phyloP scores from a whole-genome alignment of 2,329 filamentous ascomycete species.

The Neonectria ditissima region DNA sequence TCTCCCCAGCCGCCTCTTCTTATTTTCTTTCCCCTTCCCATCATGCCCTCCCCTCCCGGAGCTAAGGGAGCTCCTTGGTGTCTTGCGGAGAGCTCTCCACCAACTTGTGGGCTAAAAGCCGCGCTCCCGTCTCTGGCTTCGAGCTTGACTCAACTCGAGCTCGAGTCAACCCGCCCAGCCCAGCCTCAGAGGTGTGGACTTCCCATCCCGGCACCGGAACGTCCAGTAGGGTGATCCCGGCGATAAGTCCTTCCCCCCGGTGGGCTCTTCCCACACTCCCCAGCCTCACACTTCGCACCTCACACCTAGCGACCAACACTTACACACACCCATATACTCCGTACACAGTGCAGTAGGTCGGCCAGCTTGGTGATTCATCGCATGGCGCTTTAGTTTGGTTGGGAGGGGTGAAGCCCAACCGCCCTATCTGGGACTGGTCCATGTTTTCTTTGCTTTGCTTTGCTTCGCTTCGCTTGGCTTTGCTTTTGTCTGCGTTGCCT shows the following conservation, averaged over 20 bases:
- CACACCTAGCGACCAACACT: not conserved
- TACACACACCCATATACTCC: slow-evolving; percentile 1
- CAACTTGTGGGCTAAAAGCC: not conserved
- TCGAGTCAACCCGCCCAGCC: not conserved
- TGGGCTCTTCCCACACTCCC: not conserved
- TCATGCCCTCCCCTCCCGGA: slow-evolving; percentile 1
- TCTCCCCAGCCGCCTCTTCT: not conserved
- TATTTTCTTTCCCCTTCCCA: not conserved
- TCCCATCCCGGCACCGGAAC: not conserved
- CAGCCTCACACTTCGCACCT: not conserved
- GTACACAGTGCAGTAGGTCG: slow-evolving; percentile 1
- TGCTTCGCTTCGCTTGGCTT: not conserved
- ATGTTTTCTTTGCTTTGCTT: not conserved
- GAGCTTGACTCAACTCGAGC: not conserved
- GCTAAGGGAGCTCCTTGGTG: slow-evolving; percentile 2
- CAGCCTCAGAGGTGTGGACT: not conserved
- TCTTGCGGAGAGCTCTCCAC: slow-evolving; percentile 2
- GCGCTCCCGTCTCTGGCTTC: slow-evolving; percentile 6
- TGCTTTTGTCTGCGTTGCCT: not conserved
- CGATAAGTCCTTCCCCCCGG: not conserved
- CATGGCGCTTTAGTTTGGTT: slow-evolving; percentile 14
- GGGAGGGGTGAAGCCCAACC: slow-evolving; percentile 9
- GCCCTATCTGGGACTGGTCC: slow-evolving; percentile 6
- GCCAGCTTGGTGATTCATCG: slow-evolving; percentile 9
- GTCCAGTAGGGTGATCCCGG: not conserved